phyloP scores from a whole-genome alignment of 768 basidiomycete genomes.

The Kwoniella dendrophila region DNA sequence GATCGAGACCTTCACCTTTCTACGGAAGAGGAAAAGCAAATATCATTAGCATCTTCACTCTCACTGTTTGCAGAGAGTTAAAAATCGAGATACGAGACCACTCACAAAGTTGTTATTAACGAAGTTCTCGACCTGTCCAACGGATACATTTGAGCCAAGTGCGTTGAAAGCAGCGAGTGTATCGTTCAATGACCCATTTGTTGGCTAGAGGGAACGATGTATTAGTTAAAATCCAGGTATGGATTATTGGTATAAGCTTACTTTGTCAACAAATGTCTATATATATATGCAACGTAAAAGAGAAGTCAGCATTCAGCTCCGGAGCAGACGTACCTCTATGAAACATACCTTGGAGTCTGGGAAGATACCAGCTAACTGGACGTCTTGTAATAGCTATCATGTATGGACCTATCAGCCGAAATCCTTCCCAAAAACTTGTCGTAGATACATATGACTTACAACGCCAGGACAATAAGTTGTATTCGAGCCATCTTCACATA shows the following conservation, averaged over 20 bases:
- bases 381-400: slow-evolving; percentile 21
- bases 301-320: not conserved
- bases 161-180: slow-evolving; percentile 70
- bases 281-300: not conserved
- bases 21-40: slow-evolving; percentile 19
- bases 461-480: slow-evolving; percentile 50
- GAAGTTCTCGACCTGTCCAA: slow-evolving; percentile 69
- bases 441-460: slow-evolving; percentile 19
- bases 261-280: slow-evolving; percentile 34
- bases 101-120: slow-evolving; percentile 70
- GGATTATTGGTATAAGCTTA: not conserved
- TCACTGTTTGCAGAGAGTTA: not conserved
- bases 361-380: slow-evolving; percentile 29
- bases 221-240: slow-evolving; percentile 22
- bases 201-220: slow-evolving; percentile 63
- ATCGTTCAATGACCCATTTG: slow-evolving; percentile 65
- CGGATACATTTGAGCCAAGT: slow-evolving; percentile 61
- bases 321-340: not conserved
- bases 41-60: not conserved
- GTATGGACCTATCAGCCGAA: not conserved
- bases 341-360: slow-evolving; percentile 24
- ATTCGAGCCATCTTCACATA: slow-evolving; percentile 46
- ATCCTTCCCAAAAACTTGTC: not conserved
- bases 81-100: no score
- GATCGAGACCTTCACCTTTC: slow-evolving; percentile 80